Percentiles rank a stretch among this genome's conserved stretches.
phyloP scores from a whole-genome alignment of 768 basidiomycete species.

The Boletellus ananiceps region DNA sequence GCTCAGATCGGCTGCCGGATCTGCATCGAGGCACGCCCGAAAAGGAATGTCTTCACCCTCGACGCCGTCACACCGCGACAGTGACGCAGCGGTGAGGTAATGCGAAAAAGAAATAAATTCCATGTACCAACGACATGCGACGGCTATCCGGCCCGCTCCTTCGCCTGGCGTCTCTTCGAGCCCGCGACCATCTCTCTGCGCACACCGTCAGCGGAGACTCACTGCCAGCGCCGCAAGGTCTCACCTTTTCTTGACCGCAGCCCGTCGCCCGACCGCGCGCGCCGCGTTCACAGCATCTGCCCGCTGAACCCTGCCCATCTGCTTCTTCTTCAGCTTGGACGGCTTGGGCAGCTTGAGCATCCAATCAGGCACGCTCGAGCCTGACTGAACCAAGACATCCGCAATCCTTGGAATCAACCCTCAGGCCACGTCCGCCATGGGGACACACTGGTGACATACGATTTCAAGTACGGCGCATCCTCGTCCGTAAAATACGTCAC shows the following conservation, averaged over 20 bases:
- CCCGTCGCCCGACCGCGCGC: conserved; percentile 59
- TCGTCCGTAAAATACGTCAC: conserved; percentile 95
- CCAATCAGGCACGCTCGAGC: conserved; percentile 90
- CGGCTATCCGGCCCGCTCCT: conserved; percentile 8
- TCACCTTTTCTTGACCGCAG: conserved; percentile 71
- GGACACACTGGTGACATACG: conserved; percentile 43
- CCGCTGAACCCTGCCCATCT: conserved; percentile 82
- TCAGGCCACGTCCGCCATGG: conserved; percentile 8
- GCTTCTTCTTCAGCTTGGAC: conserved; percentile 78
- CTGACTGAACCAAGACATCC: conserved; percentile 91
- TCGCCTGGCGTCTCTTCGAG: conserved; percentile 61
- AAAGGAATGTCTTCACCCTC: not conserved
- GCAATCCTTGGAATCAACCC: conserved; percentile 59
- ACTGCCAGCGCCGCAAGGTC: conserved; percentile 7
- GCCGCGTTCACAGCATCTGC: conserved; percentile 71
- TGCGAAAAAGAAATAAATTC: not conserved
- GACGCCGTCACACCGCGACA: not conserved
- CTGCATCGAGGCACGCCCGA: conserved; percentile 22
- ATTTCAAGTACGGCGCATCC: conserved; percentile 87
- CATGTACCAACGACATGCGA: not conserved
- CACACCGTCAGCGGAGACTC: not conserved
- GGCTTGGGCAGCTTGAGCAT: conserved; percentile 93
- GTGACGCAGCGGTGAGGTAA: not conserved
- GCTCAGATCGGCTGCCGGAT: conserved; percentile 26
- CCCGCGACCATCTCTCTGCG: conserved; percentile 74